phyloP scores from a whole-genome alignment of 2,329 filamentous ascomycete species.

The Annulohypoxylon truncatum region DNA sequence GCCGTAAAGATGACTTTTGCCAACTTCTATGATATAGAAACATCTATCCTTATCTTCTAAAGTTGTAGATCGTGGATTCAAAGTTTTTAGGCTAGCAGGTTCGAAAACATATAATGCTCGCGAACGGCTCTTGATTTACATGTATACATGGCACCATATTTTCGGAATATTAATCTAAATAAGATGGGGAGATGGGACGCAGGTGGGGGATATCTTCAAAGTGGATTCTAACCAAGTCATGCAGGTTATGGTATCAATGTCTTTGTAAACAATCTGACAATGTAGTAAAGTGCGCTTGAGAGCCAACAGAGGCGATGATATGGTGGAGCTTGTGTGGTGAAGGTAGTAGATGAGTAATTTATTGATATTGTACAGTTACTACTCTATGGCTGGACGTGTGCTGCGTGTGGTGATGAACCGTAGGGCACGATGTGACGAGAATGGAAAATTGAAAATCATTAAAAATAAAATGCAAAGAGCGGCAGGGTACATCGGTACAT shows the following conservation, averaged over 20 bases:
- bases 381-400: too few species aligned
- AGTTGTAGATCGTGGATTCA: not conserved
- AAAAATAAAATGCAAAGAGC: conserved; percentile 4
- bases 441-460: conserved; percentile 21
- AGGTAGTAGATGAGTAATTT: conserved; percentile 1
- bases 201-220: conserved; percentile 53
- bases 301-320: not conserved
- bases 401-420: conserved; percentile 37
- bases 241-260: conserved; percentile 5
- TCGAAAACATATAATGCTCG: conserved; percentile 56
- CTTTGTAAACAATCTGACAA: not conserved
- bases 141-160: conserved; percentile 54
- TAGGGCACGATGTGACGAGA: conserved; percentile 16
- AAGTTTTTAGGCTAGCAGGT: conserved; percentile 45
- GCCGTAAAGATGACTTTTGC: not conserved
- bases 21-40: not conserved
- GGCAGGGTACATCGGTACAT: not conserved
- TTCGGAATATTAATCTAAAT: conserved; percentile 55
- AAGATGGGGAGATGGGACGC: conserved; percentile 62
- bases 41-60: not conserved
- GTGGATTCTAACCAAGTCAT: conserved; percentile 5
- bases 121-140: conserved; percentile 66
- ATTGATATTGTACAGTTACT: conserved; percentile 11
- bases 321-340: conserved; percentile 7
- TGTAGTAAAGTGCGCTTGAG: not conserved